Evolutionary conservation across 495 filamentous ascomycete genomes (phyloP).

Genomic region (Aspergillus campestris): DNA sequence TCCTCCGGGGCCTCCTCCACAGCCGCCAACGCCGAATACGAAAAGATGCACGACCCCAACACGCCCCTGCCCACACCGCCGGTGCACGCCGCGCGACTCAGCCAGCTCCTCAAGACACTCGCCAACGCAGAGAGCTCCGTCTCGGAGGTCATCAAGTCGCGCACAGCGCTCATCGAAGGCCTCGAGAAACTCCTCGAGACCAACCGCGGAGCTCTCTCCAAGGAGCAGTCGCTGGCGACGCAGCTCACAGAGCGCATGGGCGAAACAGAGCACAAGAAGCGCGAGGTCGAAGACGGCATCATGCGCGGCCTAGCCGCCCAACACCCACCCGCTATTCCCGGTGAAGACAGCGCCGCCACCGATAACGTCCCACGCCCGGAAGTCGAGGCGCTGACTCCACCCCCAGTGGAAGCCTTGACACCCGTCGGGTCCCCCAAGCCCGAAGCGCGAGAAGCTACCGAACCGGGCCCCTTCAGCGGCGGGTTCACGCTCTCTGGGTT

Average conservation of each 20-base stretch:
- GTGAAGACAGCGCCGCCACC: slow-evolving; percentile 30
- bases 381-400: slow-evolving; percentile 78
- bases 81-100: slow-evolving; percentile 85
- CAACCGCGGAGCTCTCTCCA: slow-evolving; percentile 58
- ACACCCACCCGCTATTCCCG: slow-evolving; percentile 28
- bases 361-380: slow-evolving; percentile 59
- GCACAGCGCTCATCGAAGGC: slow-evolving; percentile 63
- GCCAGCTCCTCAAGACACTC: slow-evolving; percentile 74
- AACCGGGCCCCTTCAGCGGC: slow-evolving; percentile 16
- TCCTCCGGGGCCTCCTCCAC: slow-evolving; percentile 51
- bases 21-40: slow-evolving; percentile 69
- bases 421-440: slow-evolving; percentile 37
- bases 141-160: slow-evolving; percentile 80
- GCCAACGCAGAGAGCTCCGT: slow-evolving; percentile 89
- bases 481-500: slow-evolving; percentile 29
- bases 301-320: slow-evolving; percentile 63
- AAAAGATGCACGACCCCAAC: slow-evolving; percentile 65
- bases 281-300: slow-evolving; percentile 81
- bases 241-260: slow-evolving; percentile 52
- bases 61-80: slow-evolving; percentile 63
- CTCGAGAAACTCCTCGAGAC: slow-evolving; percentile 74
- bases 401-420: slow-evolving; percentile 45
- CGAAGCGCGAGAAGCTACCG: slow-evolving; percentile 16
- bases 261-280: slow-evolving; percentile 66
- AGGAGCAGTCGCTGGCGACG: slow-evolving; percentile 55